Evolutionary conservation across 164 flowering plant genomes (phyloP), one percentile per base, ranked within the genome.

Genomic region (Annona squamosa): DNA sequence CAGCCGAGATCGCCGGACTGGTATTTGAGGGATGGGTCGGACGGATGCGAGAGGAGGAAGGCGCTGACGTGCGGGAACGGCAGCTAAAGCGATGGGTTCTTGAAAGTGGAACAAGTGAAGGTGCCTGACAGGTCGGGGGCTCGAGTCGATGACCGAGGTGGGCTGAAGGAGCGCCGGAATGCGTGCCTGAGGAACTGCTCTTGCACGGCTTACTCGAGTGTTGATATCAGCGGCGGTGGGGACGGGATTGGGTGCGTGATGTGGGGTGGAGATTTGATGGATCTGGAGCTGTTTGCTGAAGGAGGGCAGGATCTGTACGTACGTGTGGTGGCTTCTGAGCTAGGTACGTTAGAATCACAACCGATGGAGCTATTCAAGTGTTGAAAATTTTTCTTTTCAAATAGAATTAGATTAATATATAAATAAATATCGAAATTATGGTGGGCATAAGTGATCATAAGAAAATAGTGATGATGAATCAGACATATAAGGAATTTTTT

Each of bases 21-120:
- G 89, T n/a, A 18, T 0, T 3, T 37, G 5, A 41, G 41, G 2
- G 77, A 79, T 57, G 72, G 78, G 76, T 76, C 84, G 0, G 71
- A 16, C 43, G 91, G 91, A 12, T 89, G 94, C 57, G 77, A 74
- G 12, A 72, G 89, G 69, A 79, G 59, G 37, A 72, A 71, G 1
- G 65, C 73, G 1, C n/a, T 80, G 75, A 48, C 63, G 6, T 88
- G 92, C 63, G 10, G 37, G 0, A 19, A 63, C 13, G 13, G 0
- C 37, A 26, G 37, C 37, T 26, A 26, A 26, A 26, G 37, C 2
- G 83, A 83, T 26, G 80, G 79, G n/a, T 85, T 87, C 72, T 12
- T 57, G 5, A 72, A 66, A 57, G 1, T 74, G 5, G 6, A 3
- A 0, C 44, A 68, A 1, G 63, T 82, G 66, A 82, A 81, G 63